Base-by-base conservation (phyloP, 2,329 filamentous ascomycete species). In the Penicillium sclerotiorum region DNA sequence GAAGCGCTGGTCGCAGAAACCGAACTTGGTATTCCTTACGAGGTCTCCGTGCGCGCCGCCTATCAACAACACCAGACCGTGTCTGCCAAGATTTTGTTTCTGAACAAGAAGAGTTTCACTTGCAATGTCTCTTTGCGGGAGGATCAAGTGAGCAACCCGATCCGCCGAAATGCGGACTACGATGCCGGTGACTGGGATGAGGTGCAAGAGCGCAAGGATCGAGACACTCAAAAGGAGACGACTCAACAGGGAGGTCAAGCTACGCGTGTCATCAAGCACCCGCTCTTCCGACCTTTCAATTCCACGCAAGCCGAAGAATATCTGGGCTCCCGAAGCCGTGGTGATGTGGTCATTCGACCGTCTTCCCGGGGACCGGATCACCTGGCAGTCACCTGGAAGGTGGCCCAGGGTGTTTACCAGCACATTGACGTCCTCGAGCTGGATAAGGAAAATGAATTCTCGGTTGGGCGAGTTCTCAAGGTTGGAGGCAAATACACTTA, bases 371-470 rank as follows among this genome's bases (percentile, higher is more conserved):
- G 94, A 37, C 88, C 90, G 50, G 94, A 99, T 69, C 94, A 99
- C 75, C 79, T 99, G 47, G 91, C 93, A 7, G 85, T 99, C 39
- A 99, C 94, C 0, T 99, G 94, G 94, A 99, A 99, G 77, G 92
- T 99, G 12, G 88, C 90, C 1, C 91, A 97, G 68, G 88, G 88
- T 52, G 86, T 97, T n/a, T 99, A 92, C 70, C 92, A 99, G 73
- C 94, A 99, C 71, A 90, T 99, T 57, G 94, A 99, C 71, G 93
- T 99, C 27, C 81, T 99, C 32, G 94, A 99, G 74, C 80, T 99
- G 65, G 90, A 95, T 71, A 99, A 99, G 74, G 90, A 96, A 56
- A 97, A 91, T 55, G 93, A 97, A 69, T 97, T 96, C 69, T 92
- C 91, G 0, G 87, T 97, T 3, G 94, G 94, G 55, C 87, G 87